These are phyloP conservation scores for Fusarium succisae DNA, from an alignment of 2,329 filamentous ascomycete genomes.

Conservation along the genomic window DNA sequence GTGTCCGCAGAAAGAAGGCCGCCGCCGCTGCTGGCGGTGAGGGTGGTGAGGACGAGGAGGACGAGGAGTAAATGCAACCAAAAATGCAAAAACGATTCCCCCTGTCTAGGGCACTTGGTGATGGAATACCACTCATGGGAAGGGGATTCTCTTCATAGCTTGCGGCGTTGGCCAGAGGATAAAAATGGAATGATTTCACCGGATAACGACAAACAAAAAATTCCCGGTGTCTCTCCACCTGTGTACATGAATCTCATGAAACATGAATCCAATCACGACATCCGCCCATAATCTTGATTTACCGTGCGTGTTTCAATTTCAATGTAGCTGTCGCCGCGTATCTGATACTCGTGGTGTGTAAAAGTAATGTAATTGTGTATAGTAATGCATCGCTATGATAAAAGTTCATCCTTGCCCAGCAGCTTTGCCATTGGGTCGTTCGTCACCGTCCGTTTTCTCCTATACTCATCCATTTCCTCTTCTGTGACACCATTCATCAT, in stretches of 20 bases:
- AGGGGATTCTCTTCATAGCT: constrained; percentile 58
- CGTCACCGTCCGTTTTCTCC: constrained; percentile 75
- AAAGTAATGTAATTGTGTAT: neutral
- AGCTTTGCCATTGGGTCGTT: constrained; percentile 90
- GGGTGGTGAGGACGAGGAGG: constrained; percentile 84
- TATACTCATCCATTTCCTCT: constrained; percentile 87
- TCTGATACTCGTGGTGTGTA: neutral
- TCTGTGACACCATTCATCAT: constrained; percentile 82
- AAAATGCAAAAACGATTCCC: constrained; percentile 46
- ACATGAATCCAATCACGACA: constrained; percentile 36
- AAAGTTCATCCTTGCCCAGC: constrained; percentile 73
- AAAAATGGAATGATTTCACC: constrained; percentile 56
- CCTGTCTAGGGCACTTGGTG: constrained; percentile 44
- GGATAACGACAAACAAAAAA: constrained; percentile 40
- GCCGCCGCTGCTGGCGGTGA: constrained; percentile 90
- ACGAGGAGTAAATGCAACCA: constrained; percentile 71
- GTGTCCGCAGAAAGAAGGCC: constrained; percentile 99
- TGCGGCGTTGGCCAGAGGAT: constrained; percentile 62
- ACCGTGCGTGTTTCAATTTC: constrained; percentile 4
- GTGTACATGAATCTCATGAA: constrained; percentile 40
- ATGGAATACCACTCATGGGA: constrained; percentile 51
- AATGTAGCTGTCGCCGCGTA: neutral
- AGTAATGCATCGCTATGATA: constrained; percentile 33
- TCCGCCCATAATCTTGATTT: constrained; percentile 1
- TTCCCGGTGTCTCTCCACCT: constrained; percentile 30